A percentile compares a stretch with the other conserved stretches of the same genome.
phyloP scores from a whole-genome alignment of 768 basidiomycete genomes.

The Tylopilus sp. region DNA sequence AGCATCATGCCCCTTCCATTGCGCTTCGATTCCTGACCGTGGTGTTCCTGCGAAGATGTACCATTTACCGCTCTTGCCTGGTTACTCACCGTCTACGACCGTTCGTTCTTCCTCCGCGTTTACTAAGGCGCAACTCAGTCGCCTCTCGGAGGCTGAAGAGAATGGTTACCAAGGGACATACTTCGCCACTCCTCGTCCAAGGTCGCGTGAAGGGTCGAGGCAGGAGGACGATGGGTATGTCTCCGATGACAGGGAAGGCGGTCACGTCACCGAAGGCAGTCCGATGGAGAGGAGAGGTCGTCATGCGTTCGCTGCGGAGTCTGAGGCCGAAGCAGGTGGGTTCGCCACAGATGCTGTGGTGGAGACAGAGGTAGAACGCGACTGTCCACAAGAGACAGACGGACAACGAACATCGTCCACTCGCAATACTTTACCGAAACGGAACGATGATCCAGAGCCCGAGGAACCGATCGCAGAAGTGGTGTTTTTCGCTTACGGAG shows the following conservation, averaged over 20 bases:
- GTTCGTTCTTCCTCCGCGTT: slow-evolving; percentile 78
- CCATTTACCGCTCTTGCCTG: slow-evolving; percentile 85
- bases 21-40: not conserved
- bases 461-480: slow-evolving; percentile 62
- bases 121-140: slow-evolving; percentile 57
- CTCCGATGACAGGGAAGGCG: slow-evolving; percentile 40
- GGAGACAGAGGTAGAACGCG: slow-evolving; percentile 14
- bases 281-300: slow-evolving; percentile 3
- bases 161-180: slow-evolving; percentile 86
- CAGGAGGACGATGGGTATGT: slow-evolving; percentile 22
- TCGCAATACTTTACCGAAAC: not conserved
- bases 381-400: not conserved
- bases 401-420: slow-evolving; percentile 1
- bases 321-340: slow-evolving; percentile 5
- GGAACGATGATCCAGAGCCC: slow-evolving; percentile 8
- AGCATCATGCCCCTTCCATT: slow-evolving; percentile 29
- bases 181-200: slow-evolving; percentile 41
- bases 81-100: slow-evolving; percentile 81
- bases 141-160: slow-evolving; percentile 85
- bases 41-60: slow-evolving; percentile 60
- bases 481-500: slow-evolving; percentile 84
- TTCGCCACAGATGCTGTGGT: slow-evolving; percentile 12
- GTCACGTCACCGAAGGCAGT: slow-evolving; percentile 54
- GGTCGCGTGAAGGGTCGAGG: slow-evolving; percentile 18
- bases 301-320: slow-evolving; percentile 1